Evolutionary conservation across 2,329 filamentous ascomycete species (phyloP), one percentile per base, ranked within the genome.

Genomic region (Trichophyton rubrum): DNA sequence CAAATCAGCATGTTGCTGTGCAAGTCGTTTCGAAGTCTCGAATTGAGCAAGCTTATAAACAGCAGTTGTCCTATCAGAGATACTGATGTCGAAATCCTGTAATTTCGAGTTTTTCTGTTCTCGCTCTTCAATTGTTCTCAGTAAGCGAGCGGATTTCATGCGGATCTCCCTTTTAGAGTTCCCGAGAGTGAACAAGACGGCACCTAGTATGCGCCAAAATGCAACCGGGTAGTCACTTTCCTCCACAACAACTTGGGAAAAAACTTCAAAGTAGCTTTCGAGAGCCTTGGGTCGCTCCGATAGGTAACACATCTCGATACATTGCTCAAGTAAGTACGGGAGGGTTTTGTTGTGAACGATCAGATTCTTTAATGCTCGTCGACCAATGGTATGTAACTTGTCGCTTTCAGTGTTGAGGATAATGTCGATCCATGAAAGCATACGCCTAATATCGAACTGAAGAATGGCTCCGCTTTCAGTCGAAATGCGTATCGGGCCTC

Each of bases 1-100:
- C 45, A 96, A 76, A 65, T 96, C 90, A 0, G 88, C 83, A 70
- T 99, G 89, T 65, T 95, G 89, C 68, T 89, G 89, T 1, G 91
- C 88, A 43, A 99, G 81, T 20, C 91, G 82, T 68, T 92, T 90
- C 0, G 93, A 97, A 22, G 95, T 95, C 70, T 97, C 92, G 66
- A 96, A 97, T 70, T 99, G 93, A 0, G 95, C 93, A 51, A 95
- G 80, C 75, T 99, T 99, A 75, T 97, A 99, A 2, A 99, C 92
- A 0, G 92, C 91, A 66, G 95, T 95, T 0, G 95, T 99, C 75
- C 96, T 97, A 75, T 99, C 95, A 0, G 92, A 95, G 61, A 99
- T 93, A 71, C 91, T 96, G 68, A 99, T 97, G 68, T 99, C 93
- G 62, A 96, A 95, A 71, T 99, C 93, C 70, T 96, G 90, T 5